Percentiles rank a stretch among this genome's conserved stretches.
Conservation (phyloP, 345 rosid species). For the Reutealis trisperma region DNA sequence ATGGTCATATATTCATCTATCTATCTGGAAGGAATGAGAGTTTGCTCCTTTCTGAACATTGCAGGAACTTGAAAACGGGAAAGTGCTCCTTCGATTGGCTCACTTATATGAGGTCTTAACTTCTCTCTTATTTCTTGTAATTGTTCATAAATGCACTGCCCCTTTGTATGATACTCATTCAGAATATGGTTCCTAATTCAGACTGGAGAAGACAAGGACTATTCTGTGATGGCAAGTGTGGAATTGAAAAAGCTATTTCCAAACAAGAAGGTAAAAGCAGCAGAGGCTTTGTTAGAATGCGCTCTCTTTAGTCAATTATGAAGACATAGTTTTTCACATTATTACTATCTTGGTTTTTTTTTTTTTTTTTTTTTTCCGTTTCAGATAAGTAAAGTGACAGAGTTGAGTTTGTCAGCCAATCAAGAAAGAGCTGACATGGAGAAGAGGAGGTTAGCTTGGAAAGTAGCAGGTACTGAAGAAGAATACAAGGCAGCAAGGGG, state of each 20-base stretch:
- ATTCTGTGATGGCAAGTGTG: constrained; percentile 71
- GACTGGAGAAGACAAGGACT: constrained; percentile 82
- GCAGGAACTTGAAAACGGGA: constrained; percentile 79
- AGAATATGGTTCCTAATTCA: neutral
- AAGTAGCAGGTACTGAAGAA: constrained; percentile 50
- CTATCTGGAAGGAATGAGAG: constrained; percentile 5
- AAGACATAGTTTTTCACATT: neutral
- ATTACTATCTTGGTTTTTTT: neutral
- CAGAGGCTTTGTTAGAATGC: neutral
- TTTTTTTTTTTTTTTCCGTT: neutral
- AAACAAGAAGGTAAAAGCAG: constrained; percentile 59
- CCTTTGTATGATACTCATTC: no score
- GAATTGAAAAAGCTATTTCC: constrained; percentile 72
- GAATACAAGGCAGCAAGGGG: constrained; percentile 57
- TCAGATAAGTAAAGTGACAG: constrained; percentile 68
- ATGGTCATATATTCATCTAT: neutral
- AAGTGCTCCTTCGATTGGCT: constrained; percentile 83
- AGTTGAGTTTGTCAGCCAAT: constrained; percentile 81
- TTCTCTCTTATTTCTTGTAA: constrained; percentile 18
- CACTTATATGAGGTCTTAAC: constrained; percentile 76
- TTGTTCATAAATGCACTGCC: neutral
- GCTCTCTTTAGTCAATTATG: neutral
- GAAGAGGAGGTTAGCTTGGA: constrained; percentile 76
- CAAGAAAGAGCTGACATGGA: constrained; percentile 84
- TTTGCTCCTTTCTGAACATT: constrained; percentile 16